Evolutionary conservation across 169 alveolate species (phyloP).

Genomic region (Plasmodium blacklocki): DNA sequence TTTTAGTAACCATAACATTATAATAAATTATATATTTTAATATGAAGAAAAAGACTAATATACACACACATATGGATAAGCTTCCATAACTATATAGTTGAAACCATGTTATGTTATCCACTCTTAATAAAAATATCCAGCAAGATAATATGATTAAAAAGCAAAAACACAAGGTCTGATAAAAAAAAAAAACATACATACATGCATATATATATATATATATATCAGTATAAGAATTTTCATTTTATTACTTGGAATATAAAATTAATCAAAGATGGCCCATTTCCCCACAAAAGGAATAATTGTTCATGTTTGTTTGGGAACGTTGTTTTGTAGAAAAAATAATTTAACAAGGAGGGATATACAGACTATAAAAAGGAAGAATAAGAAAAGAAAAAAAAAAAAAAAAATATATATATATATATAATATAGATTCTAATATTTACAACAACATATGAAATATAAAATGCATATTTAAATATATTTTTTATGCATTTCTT

Average conservation of each 20-base stretch:
- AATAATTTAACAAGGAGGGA: constrained; percentile 67
- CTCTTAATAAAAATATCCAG: constrained; percentile 78
- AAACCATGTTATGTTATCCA: constrained; percentile 81
- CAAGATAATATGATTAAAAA: constrained; percentile 78
- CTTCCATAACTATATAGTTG: constrained; percentile 78
- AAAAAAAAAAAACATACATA: background rate
- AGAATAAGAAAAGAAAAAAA: background rate
- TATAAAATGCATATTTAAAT: background rate
- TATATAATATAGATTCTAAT: constrained; percentile 2
- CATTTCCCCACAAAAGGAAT: constrained; percentile 87
- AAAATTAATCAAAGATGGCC: constrained; percentile 81
- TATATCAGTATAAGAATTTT: background rate
- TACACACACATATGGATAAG: constrained; percentile 62
- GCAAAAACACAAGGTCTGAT: constrained; percentile 70
- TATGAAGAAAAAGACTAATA: constrained; percentile 61
- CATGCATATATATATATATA: background rate
- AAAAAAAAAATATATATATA: constrained; percentile 8
- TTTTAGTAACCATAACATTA: constrained; percentile 74
- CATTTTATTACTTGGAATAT: constrained; percentile 73
- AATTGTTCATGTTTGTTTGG: constrained; percentile 89
- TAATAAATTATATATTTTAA: constrained; percentile 76
- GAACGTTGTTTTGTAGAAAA: constrained; percentile 81
- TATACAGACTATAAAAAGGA: constrained; percentile 56
- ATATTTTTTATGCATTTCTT: background rate
- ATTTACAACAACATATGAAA: background rate